These are phyloP conservation scores for Grosmannia serpens DNA, from an alignment of 2,329 filamentous ascomycete species.

Conservation along the genomic window DNA sequence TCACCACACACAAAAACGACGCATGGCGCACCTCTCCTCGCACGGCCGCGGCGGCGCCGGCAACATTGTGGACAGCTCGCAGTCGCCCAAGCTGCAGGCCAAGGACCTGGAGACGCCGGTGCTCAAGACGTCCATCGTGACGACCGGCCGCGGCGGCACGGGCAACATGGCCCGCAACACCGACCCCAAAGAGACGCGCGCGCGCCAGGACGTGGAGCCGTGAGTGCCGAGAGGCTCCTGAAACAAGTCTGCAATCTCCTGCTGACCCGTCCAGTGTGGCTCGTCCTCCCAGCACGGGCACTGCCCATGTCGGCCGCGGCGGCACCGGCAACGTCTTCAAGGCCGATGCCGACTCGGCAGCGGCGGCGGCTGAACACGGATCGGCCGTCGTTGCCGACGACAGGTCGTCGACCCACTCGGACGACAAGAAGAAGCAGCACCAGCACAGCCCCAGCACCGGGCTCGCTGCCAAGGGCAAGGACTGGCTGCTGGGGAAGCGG, in stretches of 20 bases:
- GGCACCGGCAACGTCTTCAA: constrained; percentile 62
- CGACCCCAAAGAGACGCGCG: constrained; percentile 62
- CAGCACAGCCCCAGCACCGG: constrained; percentile 15
- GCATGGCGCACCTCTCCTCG: constrained; percentile 34
- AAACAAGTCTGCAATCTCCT: too few relatives aligned
- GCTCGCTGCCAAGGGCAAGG: constrained; percentile 33
- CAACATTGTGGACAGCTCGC: constrained; percentile 50
- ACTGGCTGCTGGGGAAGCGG: constrained; percentile 34
- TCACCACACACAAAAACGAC: background rate
- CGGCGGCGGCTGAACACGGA: constrained; percentile 14
- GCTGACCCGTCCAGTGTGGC: constrained; percentile 27
- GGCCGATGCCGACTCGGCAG: constrained; percentile 24
- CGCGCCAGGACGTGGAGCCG: constrained; percentile 73
- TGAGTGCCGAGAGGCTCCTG: too few relatives aligned
- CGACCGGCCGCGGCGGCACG: constrained; percentile 77
- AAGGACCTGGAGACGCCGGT: constrained; percentile 69
- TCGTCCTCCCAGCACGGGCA: constrained; percentile 44
- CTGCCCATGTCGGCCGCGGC: constrained; percentile 59
- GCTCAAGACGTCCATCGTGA: constrained; percentile 73
- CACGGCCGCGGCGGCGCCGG: constrained; percentile 71
- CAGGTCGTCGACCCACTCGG: background rate
- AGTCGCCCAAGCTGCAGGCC: constrained; percentile 35
- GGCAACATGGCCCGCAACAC: constrained; percentile 76
- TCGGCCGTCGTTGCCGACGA: constrained; percentile 20
- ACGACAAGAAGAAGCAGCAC: constrained; percentile 1